Evolutionary conservation across 768 basidiomycete species (phyloP), one percentile per base, ranked within the genome.

Genomic region (Collybia sordida): DNA sequence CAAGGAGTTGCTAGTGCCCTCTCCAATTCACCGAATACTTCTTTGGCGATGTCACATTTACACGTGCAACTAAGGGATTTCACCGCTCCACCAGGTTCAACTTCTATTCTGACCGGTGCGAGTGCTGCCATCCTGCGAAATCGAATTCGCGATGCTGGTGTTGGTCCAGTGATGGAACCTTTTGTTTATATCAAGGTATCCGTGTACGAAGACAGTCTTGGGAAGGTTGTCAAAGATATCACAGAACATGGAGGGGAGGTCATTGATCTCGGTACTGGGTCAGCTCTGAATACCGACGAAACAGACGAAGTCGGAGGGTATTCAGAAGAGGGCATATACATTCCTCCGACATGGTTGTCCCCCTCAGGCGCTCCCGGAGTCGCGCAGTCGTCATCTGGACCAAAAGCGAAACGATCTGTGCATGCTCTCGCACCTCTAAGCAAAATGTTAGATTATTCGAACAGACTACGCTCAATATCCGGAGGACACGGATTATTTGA

Each of bases 401-500:
- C 71, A 2, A 70, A 67, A 21, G 61, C 79, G 43, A 87, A 80
- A 63, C 79, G 85, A n/a, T 78, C 82, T n/a, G 71, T 94, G 21
- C 68, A 81, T 51, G 90, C 85, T 8, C 54, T 83, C 24, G 89
- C 86, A 17, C 92, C 92, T 2, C 75, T 94, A n/a, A 88, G 84
- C 59, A 79, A 77, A 58, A 86, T 92, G 79, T 71, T 93, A 17
- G 86, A 93, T 64, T 94, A 89, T 58, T 85, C 88, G 7, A 85
- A 75, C 40, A 77, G 90, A 14, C 65, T 94, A 44, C 85, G 92
- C 15, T 86, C 92, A 1, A 65, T 93, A 31, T 87, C 89, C 1
- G 92, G 88, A 41, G 92, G 92, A 3, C 83, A 90, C 62, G 92
- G 90, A 11, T 62, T 74, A 15, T 93, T 93, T 58, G 90, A 93